Conservation (phyloP, 2,329 filamentous ascomycete species). For the Rugonectria rugulosa region DNA sequence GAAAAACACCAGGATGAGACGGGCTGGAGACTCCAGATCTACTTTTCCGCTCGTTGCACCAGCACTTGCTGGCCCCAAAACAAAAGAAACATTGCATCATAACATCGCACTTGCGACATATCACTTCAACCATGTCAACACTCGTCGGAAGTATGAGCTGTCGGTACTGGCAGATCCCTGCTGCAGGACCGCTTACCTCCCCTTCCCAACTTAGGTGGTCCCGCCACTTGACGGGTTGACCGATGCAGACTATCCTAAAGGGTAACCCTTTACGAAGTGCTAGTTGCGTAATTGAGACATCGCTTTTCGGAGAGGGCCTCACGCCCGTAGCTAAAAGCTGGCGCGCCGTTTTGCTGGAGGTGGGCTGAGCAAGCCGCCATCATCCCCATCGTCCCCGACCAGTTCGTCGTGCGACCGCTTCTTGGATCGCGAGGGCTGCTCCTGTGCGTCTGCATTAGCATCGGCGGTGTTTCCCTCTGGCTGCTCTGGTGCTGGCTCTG, state of each 20-base stretch:
- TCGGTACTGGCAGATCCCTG: background rate
- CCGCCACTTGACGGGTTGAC: conserved; percentile 6
- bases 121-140: background rate
- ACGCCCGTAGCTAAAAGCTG: background rate
- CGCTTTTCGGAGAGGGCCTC: background rate
- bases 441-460: background rate
- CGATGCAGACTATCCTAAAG: background rate
- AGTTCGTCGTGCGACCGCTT: conserved; percentile 11
- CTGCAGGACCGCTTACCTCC: background rate
- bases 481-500: no score
- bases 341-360: background rate
- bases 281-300: conserved; percentile 20
- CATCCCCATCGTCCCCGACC: conserved; percentile 1
- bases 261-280: background rate
- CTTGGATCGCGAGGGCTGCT: background rate
- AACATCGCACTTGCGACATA: background rate
- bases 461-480: background rate
- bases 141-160: background rate
- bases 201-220: conserved; percentile 1
- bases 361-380: conserved; percentile 7
- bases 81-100: no score
- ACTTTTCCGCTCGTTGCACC: no score
- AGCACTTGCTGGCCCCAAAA: no score
- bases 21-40: no score
- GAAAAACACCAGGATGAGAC: no score